A percentile compares a stretch with the other conserved stretches of the same genome.
Evolutionary conservation across 2,329 filamentous ascomycete genomes (phyloP).

Genomic region (Paramyrothecium roridum): DNA sequence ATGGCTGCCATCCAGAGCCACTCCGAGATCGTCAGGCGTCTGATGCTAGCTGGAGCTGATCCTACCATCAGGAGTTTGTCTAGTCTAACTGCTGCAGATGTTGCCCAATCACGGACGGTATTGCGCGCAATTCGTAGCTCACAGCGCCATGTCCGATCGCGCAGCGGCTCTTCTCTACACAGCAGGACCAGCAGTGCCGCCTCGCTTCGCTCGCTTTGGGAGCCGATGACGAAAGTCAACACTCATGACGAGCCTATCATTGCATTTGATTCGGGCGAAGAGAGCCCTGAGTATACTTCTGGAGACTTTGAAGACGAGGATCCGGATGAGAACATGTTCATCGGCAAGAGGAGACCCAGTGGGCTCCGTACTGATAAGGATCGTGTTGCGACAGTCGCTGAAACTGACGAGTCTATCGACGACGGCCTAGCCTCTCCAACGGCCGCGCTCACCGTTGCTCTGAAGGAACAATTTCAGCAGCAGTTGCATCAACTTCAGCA

Average conservation of each 20-base stretch:
- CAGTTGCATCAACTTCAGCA: constrained; percentile 78
- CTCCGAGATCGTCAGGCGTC: constrained; percentile 69
- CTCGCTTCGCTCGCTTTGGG: constrained; percentile 67
- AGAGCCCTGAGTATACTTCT: constrained; percentile 43
- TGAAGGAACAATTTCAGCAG: constrained; percentile 70
- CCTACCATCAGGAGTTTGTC: constrained; percentile 66
- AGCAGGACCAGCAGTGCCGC: constrained; percentile 65
- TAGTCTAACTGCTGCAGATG: constrained; percentile 68
- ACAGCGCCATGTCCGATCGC: constrained; percentile 61
- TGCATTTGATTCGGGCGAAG: constrained; percentile 37
- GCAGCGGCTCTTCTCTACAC: constrained; percentile 59
- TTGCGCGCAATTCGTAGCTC: constrained; percentile 60
- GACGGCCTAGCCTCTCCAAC: constrained; percentile 49
- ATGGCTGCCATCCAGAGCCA: constrained; percentile 76
- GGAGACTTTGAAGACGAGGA: constrained; percentile 40
- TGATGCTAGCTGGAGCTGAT: constrained; percentile 72
- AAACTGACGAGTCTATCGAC: constrained; percentile 30
- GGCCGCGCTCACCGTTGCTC: constrained; percentile 62
- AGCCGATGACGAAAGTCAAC: constrained; percentile 38
- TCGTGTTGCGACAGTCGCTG: constrained; percentile 29
- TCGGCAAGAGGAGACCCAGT: constrained; percentile 31
- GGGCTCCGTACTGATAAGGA: constrained; percentile 24
- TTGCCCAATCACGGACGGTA: constrained; percentile 64
- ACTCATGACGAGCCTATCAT: constrained; percentile 28
- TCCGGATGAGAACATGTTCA: constrained; percentile 31